phyloP scores from a whole-genome alignment of 1,139 yeast genomes.

The Kodamaea anthophila region DNA sequence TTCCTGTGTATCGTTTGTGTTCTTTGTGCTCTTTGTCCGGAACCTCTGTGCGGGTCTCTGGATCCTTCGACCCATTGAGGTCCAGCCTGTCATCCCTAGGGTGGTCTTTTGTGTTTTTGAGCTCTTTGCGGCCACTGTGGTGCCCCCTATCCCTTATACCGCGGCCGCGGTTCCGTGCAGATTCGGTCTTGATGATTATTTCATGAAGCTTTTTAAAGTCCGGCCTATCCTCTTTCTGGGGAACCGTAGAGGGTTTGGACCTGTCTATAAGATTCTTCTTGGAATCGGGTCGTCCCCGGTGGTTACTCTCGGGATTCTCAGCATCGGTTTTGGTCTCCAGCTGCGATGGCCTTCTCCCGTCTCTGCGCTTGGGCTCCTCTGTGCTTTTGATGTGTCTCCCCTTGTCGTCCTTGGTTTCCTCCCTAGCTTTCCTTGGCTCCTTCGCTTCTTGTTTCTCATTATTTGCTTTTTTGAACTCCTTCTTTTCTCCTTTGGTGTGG shows the following conservation, averaged over 20 bases:
- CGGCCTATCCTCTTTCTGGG: slow-evolving; percentile 20
- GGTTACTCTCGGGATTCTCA: too few species aligned
- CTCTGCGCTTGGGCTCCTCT: neutral
- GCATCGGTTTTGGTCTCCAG: neutral
- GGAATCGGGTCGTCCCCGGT: too few species aligned
- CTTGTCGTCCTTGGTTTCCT: neutral
- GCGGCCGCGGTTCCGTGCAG: slow-evolving; percentile 6
- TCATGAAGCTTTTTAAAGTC: slow-evolving; percentile 30
- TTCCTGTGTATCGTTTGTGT: neutral
- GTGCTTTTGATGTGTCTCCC: neutral
- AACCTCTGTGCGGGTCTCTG: neutral
- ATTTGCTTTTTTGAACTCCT: neutral
- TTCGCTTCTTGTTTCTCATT: neutral
- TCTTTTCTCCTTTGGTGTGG: too few species aligned
- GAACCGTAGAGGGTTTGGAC: slow-evolving; percentile 1
- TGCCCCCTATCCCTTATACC: slow-evolving; percentile 2
- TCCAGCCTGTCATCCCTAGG: neutral
- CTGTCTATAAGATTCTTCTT: slow-evolving; percentile 1
- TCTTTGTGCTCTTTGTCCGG: neutral
- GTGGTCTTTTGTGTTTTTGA: neutral
- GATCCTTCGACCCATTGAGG: neutral
- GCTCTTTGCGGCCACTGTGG: too few species aligned
- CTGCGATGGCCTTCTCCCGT: slow-evolving; percentile 1
- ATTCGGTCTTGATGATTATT: slow-evolving; percentile 15
- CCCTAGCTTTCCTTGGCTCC: slow-evolving; percentile 1